A percentile compares a stretch with the other conserved stretches of the same genome.
These are phyloP conservation scores for Geotrichum australiense DNA, from an alignment of 1,139 yeast species.

Conservation along the genomic window DNA sequence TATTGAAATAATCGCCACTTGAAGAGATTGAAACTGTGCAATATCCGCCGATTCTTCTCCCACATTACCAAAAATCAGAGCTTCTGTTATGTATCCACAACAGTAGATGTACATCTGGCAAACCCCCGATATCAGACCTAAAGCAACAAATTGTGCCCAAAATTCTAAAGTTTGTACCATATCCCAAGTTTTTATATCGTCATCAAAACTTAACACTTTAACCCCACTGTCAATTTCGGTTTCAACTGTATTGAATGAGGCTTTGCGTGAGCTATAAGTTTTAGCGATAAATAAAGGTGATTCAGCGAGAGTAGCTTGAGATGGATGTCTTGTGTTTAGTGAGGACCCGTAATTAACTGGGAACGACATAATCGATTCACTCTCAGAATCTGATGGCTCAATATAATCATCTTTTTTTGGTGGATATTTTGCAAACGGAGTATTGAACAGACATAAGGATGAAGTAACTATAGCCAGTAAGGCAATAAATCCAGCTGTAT, in stretches of 20 bases:
- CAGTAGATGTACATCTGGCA: constrained; percentile 69
- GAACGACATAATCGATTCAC: background rate
- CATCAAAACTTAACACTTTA: too few species aligned
- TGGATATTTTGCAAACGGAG: constrained; percentile 28
- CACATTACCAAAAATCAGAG: constrained; percentile 32
- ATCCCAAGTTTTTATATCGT: too few species aligned
- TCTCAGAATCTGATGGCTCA: background rate
- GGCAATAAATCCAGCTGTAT: constrained; percentile 30
- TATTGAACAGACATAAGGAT: constrained; percentile 26
- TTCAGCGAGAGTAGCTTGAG: background rate
- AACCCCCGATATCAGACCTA: constrained; percentile 56
- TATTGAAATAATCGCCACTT: constrained; percentile 61
- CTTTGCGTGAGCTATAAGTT: background rate
- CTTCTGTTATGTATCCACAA: constrained; percentile 59
- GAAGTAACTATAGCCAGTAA: constrained; percentile 28
- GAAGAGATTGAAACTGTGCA: constrained; percentile 42
- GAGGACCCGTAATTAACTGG: background rate
- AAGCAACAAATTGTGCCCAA: constrained; percentile 38
- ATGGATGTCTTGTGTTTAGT: background rate
- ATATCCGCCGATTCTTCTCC: constrained; percentile 20
- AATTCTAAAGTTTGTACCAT: constrained; percentile 22
- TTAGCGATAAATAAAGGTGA: background rate
- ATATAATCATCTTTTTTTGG: background rate
- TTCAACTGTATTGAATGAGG: background rate
- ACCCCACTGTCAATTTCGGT: too few species aligned